phyloP scores from a whole-genome alignment of 768 basidiomycete genomes.

The Amanita pseudoporphyria region DNA sequence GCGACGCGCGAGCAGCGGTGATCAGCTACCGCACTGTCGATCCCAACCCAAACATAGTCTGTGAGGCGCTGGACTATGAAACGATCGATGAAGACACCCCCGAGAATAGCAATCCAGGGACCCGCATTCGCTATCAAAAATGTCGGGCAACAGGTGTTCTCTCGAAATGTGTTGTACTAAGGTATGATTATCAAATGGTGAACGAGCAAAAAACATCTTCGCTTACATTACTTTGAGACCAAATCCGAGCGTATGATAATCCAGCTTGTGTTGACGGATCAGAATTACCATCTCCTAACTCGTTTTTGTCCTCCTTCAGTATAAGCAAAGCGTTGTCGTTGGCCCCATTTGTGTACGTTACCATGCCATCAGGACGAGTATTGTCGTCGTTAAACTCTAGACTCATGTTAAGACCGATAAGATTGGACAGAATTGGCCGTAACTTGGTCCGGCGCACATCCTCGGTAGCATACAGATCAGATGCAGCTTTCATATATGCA shows the following conservation, averaged over 20 bases:
- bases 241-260: slow-evolving; percentile 4
- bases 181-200: slow-evolving; percentile 1
- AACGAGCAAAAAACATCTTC: slow-evolving; percentile 1
- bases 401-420: background rate
- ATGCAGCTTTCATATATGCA: slow-evolving; percentile 11
- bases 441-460: slow-evolving; percentile 1
- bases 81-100: slow-evolving; percentile 4
- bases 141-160: slow-evolving; percentile 15
- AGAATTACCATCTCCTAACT: background rate
- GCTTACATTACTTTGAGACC: slow-evolving; percentile 6
- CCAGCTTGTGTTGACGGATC: slow-evolving; percentile 10
- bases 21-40: background rate
- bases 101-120: slow-evolving; percentile 13
- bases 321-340: slow-evolving; percentile 4
- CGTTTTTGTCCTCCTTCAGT: background rate
- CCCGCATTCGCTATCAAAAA: slow-evolving; percentile 13
- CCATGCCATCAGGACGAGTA: background rate
- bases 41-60: slow-evolving; percentile 6
- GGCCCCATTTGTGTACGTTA: background rate
- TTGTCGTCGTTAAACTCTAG: background rate
- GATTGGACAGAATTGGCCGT: background rate
- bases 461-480: slow-evolving; percentile 8
- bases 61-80: slow-evolving; percentile 7
- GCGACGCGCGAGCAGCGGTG: background rate
- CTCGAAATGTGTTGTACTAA: slow-evolving; percentile 6